Conservation (phyloP, 2,329 filamentous ascomycete species). For the Arthrobotrys sinensis region DNA sequence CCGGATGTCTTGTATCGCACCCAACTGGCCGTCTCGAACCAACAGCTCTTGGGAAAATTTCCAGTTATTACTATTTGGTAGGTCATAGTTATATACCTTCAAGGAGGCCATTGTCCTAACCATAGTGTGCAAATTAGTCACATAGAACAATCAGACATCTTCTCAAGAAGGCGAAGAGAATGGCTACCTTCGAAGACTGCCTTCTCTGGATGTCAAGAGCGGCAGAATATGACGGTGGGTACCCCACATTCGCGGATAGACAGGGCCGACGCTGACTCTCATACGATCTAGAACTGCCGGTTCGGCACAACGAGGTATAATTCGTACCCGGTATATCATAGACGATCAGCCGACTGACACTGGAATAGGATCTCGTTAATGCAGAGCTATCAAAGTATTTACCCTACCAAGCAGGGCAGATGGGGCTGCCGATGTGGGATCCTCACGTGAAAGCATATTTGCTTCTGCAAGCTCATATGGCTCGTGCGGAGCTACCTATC, state of each 20-base stretch:
- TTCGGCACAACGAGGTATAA: constrained; percentile 86
- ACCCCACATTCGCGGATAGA: constrained; percentile 1
- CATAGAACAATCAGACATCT: constrained; percentile 94
- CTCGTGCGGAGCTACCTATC: constrained; percentile 90
- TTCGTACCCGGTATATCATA: constrained; percentile 50
- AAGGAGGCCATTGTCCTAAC: neutral
- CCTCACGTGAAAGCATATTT: constrained; percentile 97
- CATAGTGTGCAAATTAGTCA: constrained; percentile 69
- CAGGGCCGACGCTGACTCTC: constrained; percentile 37
- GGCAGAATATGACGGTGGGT: constrained; percentile 83
- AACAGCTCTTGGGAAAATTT: constrained; percentile 95
- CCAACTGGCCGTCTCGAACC: constrained; percentile 90
- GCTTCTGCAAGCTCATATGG: constrained; percentile 94
- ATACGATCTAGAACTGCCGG: constrained; percentile 80
- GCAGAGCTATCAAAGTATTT: constrained; percentile 87
- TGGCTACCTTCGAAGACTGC: constrained; percentile 84
- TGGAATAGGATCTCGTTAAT: constrained; percentile 83
- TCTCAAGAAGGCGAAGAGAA: constrained; percentile 80
- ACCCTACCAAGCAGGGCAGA: constrained; percentile 76
- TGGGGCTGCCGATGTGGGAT: constrained; percentile 94
- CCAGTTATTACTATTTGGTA: constrained; percentile 97
- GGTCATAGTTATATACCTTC: constrained; percentile 8
- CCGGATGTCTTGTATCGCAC: constrained; percentile 85
- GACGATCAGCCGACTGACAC: constrained; percentile 4
- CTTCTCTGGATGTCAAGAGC: constrained; percentile 94